These are phyloP conservation scores for Scedosporium apiospermum DNA, from an alignment of 2,329 filamentous ascomycete genomes.

Conservation along the genomic window DNA sequence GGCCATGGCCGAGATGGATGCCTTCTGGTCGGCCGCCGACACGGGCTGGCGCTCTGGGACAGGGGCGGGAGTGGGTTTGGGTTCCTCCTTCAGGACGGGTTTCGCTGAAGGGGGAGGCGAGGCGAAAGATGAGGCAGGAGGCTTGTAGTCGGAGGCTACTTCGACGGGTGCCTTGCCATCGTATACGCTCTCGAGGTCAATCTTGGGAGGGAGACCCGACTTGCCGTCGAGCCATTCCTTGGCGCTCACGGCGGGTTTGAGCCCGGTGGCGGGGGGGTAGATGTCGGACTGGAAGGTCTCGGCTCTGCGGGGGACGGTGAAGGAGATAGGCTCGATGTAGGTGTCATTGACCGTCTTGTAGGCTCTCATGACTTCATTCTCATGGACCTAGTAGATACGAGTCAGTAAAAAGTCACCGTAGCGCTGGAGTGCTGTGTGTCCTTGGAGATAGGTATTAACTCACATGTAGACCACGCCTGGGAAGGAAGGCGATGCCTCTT, in stretches of 20 bases:
- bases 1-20: conserved; percentile 76
- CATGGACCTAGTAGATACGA: conserved; percentile 55
- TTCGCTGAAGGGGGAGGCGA: conserved; percentile 25
- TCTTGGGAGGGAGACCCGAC: conserved; percentile 75
- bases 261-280: conserved; percentile 75
- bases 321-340: conserved; percentile 95
- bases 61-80: conserved; percentile 16
- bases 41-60: conserved; percentile 37
- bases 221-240: conserved; percentile 83
- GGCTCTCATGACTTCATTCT: conserved; percentile 90
- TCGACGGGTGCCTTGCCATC: conserved; percentile 75
- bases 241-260: conserved; percentile 70
- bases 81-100: conserved; percentile 15
- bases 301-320: conserved; percentile 87
- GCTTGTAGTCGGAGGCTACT: conserved; percentile 57
- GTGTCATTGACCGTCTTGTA: conserved; percentile 95
- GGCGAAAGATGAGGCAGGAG: conserved; percentile 22
- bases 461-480: conserved; percentile 88
- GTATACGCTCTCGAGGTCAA: conserved; percentile 87
- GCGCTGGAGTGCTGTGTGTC: neutral
- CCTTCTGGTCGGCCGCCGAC: conserved; percentile 74
- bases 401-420: neutral
- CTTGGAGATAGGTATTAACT: conserved; percentile 18
- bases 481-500: conserved; percentile 86
- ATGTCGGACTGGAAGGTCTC: conserved; percentile 97